Conservation (phyloP, 2,329 filamentous ascomycete species). For the Byssoonygena ceratinophila region DNA sequence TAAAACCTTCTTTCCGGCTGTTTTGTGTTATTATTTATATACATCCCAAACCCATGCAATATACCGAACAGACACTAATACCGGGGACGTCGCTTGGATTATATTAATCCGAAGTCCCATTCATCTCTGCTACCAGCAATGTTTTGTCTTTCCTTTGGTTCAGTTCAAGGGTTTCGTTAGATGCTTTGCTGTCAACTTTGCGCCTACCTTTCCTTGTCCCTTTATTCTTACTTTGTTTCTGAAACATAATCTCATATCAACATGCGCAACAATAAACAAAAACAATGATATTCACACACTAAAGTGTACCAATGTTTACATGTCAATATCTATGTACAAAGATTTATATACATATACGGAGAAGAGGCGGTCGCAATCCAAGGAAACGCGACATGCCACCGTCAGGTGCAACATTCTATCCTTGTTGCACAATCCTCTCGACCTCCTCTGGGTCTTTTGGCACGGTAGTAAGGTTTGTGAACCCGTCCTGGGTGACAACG, state of each 20-base stretch:
- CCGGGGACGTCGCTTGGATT: too few relatives aligned
- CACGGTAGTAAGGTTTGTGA: slow-evolving; percentile 72
- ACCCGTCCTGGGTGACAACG: slow-evolving; percentile 63
- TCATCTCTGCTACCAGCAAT: neutral
- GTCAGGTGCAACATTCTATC: neutral
- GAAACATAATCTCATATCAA: neutral
- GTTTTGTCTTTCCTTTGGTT: neutral
- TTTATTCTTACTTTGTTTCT: neutral
- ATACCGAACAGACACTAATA: neutral
- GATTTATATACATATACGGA: neutral
- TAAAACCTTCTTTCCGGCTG: neutral
- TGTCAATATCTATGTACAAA: neutral
- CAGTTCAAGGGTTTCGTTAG: neutral
- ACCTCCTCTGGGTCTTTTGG: slow-evolving; percentile 63
- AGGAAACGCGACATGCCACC: too few relatives aligned
- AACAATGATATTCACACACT: neutral
- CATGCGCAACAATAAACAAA: neutral
- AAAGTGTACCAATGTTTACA: neutral
- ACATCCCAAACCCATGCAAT: neutral
- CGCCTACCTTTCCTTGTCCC: neutral
- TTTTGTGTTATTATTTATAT: slow-evolving; percentile 1
- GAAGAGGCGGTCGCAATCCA: neutral
- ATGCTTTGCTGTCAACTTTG: neutral
- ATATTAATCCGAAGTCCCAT: too few relatives aligned
- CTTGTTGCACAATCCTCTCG: slow-evolving; percentile 35